Evolutionary conservation across 2,329 filamentous ascomycete genomes (phyloP), one percentile per base, ranked within the genome.

Genomic region (Arthroderma sp.): DNA sequence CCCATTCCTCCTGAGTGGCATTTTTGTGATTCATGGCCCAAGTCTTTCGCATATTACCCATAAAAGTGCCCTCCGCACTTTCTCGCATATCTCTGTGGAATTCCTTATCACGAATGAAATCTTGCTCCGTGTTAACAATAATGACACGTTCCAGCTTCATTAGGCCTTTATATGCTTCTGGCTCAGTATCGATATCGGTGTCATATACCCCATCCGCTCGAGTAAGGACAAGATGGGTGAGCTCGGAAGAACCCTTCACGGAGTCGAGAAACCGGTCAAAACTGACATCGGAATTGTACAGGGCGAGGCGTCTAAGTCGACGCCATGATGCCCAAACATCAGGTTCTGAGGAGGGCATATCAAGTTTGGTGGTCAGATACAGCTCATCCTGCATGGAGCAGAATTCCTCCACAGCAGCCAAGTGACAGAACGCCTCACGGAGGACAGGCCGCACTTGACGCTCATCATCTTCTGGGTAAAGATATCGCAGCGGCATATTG

Each of bases 351-450:
- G 54, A 48, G 29, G 45, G 44, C 15, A 38, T 47, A 4, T 47
- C 42, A 22, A 22, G 15, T 11, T 47, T 44, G 0, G 62, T 48
- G 40, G 57, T 58, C 45, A 72, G 52, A n/a, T 58, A 61, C 4
- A 71, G 62, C 48, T 72, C 71, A 41, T 72, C 69, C 5, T 60
- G 61, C 15, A 71, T 58, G 51, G 66, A 69, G 36, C 67, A 65
- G 45, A 74, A 70, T 50, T 73, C 69, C 46, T 74, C 66, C 6
- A 75, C 57, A 30, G 51, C 56, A 34, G 61, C 55, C 0, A 74
- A 61, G 38, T 61, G 54, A 50, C 59, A 53, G 45, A 74, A 71
- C 0, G 68, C 71, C n/a, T 67, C 60, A 7, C 64, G 62, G 5
- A 74, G 61, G 4, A 62, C 64, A 29, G 54, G 59, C 34, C 62